These are phyloP conservation scores for Fusarium torulosum DNA, from an alignment of 2,329 filamentous ascomycete genomes.

Conservation along the genomic window DNA sequence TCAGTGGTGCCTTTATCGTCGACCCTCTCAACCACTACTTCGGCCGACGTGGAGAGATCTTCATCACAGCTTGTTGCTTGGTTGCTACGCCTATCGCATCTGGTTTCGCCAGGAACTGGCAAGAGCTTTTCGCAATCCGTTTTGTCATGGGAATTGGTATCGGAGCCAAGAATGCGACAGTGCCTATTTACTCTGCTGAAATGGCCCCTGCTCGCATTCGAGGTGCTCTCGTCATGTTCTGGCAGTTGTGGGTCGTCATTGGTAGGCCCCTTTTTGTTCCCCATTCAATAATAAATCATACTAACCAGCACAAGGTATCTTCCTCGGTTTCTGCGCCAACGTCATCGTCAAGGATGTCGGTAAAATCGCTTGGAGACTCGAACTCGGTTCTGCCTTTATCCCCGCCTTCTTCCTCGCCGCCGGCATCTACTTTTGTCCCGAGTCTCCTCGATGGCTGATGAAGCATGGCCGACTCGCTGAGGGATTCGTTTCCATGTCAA, in stretches of 20 bases:
- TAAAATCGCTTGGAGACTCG: constrained; percentile 55
- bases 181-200: constrained; percentile 82
- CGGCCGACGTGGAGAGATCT: constrained; percentile 70
- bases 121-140: constrained; percentile 73
- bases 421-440: constrained; percentile 71
- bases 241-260: constrained; percentile 76
- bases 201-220: constrained; percentile 75
- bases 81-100: constrained; percentile 73
- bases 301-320: constrained; percentile 45
- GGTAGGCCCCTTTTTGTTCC: constrained; percentile 34
- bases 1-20: constrained; percentile 55
- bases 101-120: constrained; percentile 75
- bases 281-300: rapidly evolving
- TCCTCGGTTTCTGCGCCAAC: constrained; percentile 59
- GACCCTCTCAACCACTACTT: constrained; percentile 68
- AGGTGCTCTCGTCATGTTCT: constrained; percentile 84
- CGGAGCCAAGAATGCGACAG: constrained; percentile 73
- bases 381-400: constrained; percentile 72
- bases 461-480: constrained; percentile 72
- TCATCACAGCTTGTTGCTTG: constrained; percentile 79
- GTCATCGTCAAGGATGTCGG: constrained; percentile 48
- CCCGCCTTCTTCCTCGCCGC: constrained; percentile 65
- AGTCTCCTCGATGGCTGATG: constrained; percentile 74
- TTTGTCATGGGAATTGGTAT: constrained; percentile 78
- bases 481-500: constrained; percentile 68